Evolutionary conservation across 768 basidiomycete species (phyloP), one percentile per base, ranked within the genome.

Genomic region (Tubosaeta sp.): DNA sequence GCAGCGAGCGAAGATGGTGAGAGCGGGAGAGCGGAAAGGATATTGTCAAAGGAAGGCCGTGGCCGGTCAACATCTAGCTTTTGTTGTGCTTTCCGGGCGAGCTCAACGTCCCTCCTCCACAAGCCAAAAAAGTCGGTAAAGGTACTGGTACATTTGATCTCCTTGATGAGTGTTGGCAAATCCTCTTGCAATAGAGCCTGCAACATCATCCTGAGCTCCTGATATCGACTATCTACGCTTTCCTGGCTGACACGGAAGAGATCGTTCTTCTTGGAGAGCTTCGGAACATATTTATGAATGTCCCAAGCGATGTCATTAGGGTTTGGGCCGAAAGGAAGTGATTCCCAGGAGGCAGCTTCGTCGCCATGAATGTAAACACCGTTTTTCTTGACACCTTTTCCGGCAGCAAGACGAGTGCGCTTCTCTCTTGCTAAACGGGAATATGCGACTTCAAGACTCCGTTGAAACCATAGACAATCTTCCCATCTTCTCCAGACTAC

Each of bases 401-500:
- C 89, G 14, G 81, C 79, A 6, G 72, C 67, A 11, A 91, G 78
- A 29, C 87, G 82, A 24, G 71, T 73, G 13, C 82, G 83, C 69
- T 89, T 90, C 59, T 79, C 77, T 27, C 81, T 75, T 13, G 89
- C 83, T 57, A 81, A 73, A 22, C 75, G 73, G 18, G 69, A 59
- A 58, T 90, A 92, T 61, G 86, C 84, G 14, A 62, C 54, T 66
- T 90, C 88, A 10, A 92, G 71, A 2, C 70, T 68, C 38, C 85
- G 81, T 63, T 92, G 90, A 59, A 90, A 83, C 71, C 74, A 79
- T 10, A 92, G 71, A 52, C 87, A 90, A 59, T 92, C 90, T 51
- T 90, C 90, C 90, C 90, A 92, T 41, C 77, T 73, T 24, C 90
- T 75, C 81, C 86, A 89, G 32, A 92, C 73, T 13, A 86, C 84